These are phyloP conservation scores for Blastomyces emzantsi DNA, from an alignment of 2,329 filamentous ascomycete genomes.

Conservation along the genomic window DNA sequence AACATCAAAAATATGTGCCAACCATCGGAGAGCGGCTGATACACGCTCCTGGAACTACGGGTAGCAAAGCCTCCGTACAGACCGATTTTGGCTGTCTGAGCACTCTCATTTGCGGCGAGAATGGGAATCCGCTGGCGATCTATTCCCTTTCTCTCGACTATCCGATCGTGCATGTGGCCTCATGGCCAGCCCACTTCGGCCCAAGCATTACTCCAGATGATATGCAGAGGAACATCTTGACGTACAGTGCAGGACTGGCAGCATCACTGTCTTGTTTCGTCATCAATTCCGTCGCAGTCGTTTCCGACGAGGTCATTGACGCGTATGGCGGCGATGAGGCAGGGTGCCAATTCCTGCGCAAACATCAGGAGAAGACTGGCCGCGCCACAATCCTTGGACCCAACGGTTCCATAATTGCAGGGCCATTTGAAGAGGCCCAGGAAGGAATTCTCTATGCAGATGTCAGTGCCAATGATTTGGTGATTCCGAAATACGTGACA, in stretches of 20 bases:
- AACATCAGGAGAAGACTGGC: slow-evolving; percentile 4
- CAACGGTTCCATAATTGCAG: slow-evolving; percentile 3
- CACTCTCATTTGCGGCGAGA: slow-evolving; percentile 9
- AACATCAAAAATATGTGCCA: slow-evolving; percentile 10
- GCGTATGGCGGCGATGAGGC: slow-evolving; percentile 1
- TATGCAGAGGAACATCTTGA: slow-evolving; percentile 4
- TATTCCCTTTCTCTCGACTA: slow-evolving; percentile 6
- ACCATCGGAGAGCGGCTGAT: slow-evolving; percentile 8
- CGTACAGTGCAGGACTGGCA: background rate
- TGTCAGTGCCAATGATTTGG: slow-evolving; percentile 2
- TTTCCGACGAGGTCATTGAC: slow-evolving; percentile 3
- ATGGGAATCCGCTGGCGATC: slow-evolving; percentile 6
- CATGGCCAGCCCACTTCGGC: slow-evolving; percentile 9
- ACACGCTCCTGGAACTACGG: slow-evolving; percentile 8
- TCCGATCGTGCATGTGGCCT: slow-evolving; percentile 9
- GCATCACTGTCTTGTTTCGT: background rate
- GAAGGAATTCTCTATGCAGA: slow-evolving; percentile 10
- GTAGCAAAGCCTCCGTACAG: slow-evolving; percentile 5
- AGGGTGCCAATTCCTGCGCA: slow-evolving; percentile 1
- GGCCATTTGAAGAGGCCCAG: slow-evolving; percentile 3
- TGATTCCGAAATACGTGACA: slow-evolving; percentile 5
- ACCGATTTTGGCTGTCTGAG: slow-evolving; percentile 8
- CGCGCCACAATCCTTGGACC: slow-evolving; percentile 8
- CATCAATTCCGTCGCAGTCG: slow-evolving; percentile 8
- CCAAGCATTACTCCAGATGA: background rate